phyloP scores from a whole-genome alignment of 2,329 filamentous ascomycete species.

The Clarireedia paspali region DNA sequence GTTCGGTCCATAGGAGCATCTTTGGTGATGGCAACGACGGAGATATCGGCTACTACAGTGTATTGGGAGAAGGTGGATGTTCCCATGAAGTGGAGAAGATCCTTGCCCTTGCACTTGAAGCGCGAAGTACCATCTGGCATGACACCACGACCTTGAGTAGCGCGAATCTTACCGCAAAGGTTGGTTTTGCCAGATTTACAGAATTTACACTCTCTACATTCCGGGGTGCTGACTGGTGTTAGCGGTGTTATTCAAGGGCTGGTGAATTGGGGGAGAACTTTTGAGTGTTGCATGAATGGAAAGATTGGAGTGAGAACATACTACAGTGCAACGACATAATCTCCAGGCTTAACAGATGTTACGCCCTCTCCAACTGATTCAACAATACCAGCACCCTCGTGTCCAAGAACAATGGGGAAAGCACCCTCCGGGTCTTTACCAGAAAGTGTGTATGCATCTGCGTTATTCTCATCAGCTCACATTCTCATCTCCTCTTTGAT shows the following conservation, averaged over 20 bases:
- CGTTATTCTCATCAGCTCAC: conserved; percentile 7
- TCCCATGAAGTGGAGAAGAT: conserved; percentile 98
- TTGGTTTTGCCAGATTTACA: conserved; percentile 99
- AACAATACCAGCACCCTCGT: conserved; percentile 86
- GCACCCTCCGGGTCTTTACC: conserved; percentile 96
- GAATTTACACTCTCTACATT: conserved; percentile 98
- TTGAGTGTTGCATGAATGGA: neutral
- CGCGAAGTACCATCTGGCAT: conserved; percentile 96
- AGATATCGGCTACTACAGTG: conserved; percentile 97
- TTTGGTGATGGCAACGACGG: conserved; percentile 84
- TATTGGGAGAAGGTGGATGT: conserved; percentile 98
- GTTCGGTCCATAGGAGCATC: conserved; percentile 94
- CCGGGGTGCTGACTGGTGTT: conserved; percentile 63
- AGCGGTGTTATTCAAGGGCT: neutral
- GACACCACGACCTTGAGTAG: conserved; percentile 88
- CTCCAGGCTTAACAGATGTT: conserved; percentile 86
- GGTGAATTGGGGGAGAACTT: neutral
- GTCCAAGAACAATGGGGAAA: conserved; percentile 81
- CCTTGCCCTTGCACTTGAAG: conserved; percentile 91
- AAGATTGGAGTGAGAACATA: conserved; percentile 36
- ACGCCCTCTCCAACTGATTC: conserved; percentile 93
- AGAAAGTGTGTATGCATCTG: conserved; percentile 88
- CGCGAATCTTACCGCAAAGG: conserved; percentile 96
- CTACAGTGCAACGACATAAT: conserved; percentile 87
- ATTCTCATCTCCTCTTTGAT: neutral